Percentiles rank a stretch among this genome's conserved stretches.
Evolutionary conservation across 106 monocot species (phyloP).

Genomic region (Allium fistulosum): DNA sequence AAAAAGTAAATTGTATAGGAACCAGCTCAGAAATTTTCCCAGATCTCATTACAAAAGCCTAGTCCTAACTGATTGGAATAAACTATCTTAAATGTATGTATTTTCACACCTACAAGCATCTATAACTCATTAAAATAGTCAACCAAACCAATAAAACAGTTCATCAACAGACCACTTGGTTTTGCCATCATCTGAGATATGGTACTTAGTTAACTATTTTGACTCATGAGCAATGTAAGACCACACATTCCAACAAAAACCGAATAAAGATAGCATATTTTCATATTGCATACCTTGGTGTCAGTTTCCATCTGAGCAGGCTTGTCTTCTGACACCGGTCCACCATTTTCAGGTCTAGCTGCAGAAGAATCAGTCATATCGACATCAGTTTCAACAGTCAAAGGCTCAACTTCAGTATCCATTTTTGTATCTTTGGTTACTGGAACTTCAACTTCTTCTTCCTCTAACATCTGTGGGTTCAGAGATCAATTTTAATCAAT

Average conservation of each 20-base stretch:
- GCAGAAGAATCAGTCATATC: constrained; percentile 64
- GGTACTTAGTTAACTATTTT: too few species aligned
- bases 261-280: too few species aligned
- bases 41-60: too few species aligned
- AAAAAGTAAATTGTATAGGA: too few species aligned
- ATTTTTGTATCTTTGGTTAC: constrained; percentile 44
- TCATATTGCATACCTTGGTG: constrained; percentile 43
- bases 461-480: constrained; percentile 58
- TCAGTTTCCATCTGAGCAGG: constrained; percentile 82
- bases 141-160: background rate
- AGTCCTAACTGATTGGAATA: too few species aligned
- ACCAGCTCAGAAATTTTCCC: too few species aligned
- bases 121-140: background rate
- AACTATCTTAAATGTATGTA: too few species aligned
- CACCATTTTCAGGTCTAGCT: constrained; percentile 46
- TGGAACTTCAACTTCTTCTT: constrained; percentile 81
- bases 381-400: constrained; percentile 30
- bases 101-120: background rate
- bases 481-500: background rate
- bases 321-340: constrained; percentile 41
- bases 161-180: background rate
- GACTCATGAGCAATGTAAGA: too few species aligned
- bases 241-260: too few species aligned
- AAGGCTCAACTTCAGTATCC: constrained; percentile 47
- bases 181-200: too few species aligned